Conservation (phyloP, 305 asterid genomes). For the Lippia alba region DNA sequence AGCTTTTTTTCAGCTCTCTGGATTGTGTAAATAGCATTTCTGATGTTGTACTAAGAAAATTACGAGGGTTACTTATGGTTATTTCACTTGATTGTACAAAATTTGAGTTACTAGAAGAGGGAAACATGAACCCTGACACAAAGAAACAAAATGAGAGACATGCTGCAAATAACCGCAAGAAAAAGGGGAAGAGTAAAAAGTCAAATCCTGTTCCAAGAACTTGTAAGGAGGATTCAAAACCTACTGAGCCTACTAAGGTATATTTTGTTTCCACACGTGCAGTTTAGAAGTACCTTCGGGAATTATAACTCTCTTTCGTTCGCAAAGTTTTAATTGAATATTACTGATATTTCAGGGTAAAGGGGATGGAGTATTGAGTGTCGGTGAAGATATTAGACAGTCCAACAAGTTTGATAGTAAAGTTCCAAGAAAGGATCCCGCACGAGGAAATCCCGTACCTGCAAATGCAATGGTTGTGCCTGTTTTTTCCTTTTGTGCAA, state of each 20-base stretch:
- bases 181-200: conserved; percentile 83
- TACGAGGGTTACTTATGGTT: conserved; percentile 84
- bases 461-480: conserved; percentile 70
- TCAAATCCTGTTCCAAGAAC: conserved; percentile 57
- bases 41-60: conserved; percentile 72
- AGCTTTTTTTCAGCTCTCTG: conserved; percentile 80
- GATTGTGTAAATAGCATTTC: conserved; percentile 71
- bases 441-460: conserved; percentile 48
- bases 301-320: conserved; percentile 30
- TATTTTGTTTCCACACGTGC: conserved; percentile 31
- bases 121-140: conserved; percentile 44
- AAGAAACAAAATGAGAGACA: conserved; percentile 67
- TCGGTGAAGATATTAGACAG: conserved; percentile 45
- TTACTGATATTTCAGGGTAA: conserved; percentile 55
- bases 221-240: conserved; percentile 51
- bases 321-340: conserved; percentile 29
- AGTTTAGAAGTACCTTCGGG: conserved; percentile 29
- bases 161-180: conserved; percentile 65
- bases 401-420: conserved; percentile 44
- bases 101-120: conserved; percentile 85
- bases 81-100: conserved; percentile 93
- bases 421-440: conserved; percentile 53
- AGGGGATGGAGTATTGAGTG: conserved; percentile 45
- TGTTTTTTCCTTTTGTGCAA: conserved; percentile 45
- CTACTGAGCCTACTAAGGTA: conserved; percentile 60